Evolutionary conservation across 106 monocot species (phyloP).

Genomic region (Iris macrosiphon): DNA sequence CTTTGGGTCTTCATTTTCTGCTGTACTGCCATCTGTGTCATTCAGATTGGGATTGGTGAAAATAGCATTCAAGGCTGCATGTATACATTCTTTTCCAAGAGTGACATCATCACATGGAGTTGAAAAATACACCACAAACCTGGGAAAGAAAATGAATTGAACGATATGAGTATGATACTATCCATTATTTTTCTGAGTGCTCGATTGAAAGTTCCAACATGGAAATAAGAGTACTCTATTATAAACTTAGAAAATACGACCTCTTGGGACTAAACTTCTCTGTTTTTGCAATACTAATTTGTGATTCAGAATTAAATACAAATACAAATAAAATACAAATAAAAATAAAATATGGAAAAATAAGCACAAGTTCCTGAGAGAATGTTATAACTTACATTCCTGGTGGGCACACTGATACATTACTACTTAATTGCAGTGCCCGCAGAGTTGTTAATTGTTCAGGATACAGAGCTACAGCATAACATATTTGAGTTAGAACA

Average conservation of each 20-base stretch:
- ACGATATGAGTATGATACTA: no score
- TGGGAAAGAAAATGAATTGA: constrained; percentile 16
- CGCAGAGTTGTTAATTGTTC: constrained; percentile 55
- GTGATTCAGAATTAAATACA: no score
- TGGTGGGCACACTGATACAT: constrained; percentile 66
- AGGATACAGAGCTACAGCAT: constrained; percentile 45
- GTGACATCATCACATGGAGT: constrained; percentile 51
- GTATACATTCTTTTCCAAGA: constrained; percentile 57
- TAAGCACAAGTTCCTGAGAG: neutral
- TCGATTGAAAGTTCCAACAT: neutral
- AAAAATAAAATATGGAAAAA: neutral
- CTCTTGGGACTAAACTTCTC: no score
- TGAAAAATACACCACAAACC: constrained; percentile 74
- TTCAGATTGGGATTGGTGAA: constrained; percentile 12
- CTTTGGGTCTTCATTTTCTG: constrained; percentile 14
- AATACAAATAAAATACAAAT: no score
- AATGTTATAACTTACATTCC: constrained; percentile 48
- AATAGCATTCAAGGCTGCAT: constrained; percentile 57
- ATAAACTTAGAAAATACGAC: neutral
- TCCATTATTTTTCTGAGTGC: neutral
- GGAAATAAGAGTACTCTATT: neutral
- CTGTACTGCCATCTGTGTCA: constrained; percentile 6
- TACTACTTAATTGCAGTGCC: constrained; percentile 72
- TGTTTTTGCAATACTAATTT: neutral
- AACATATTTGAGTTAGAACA: constrained; percentile 4